Evolutionary conservation across 768 basidiomycete species (phyloP).

Genomic region (Suillus decipiens): DNA sequence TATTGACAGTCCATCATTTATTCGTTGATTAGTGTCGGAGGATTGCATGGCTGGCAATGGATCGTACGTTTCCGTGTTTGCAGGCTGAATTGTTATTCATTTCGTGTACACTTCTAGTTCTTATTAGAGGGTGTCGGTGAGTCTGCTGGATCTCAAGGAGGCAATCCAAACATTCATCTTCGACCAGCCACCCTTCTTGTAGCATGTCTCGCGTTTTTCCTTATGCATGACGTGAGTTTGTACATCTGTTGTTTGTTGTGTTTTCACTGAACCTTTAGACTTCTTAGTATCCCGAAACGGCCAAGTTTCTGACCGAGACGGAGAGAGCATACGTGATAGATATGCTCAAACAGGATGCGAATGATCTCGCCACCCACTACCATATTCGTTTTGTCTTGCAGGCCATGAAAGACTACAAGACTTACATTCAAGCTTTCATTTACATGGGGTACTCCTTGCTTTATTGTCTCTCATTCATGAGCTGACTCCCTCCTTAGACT

Average conservation of each 20-base stretch:
- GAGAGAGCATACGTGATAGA: constrained; percentile 43
- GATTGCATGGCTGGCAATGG: constrained; percentile 40
- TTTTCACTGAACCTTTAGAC: neutral
- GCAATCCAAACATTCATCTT: neutral
- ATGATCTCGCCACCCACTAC: constrained; percentile 47
- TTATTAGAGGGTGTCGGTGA: constrained; percentile 33
- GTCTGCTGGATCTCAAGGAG: neutral
- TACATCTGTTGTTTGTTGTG: neutral
- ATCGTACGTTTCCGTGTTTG: constrained; percentile 28
- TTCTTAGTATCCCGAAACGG: constrained; percentile 56
- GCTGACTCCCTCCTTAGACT: constrained; percentile 28
- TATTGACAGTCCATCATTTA: neutral
- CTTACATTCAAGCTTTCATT: constrained; percentile 34
- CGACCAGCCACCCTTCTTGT: constrained; percentile 22
- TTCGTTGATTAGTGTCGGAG: constrained; percentile 18
- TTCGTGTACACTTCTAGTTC: constrained; percentile 24
- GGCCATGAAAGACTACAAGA: constrained; percentile 49
- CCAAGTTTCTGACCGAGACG: constrained; percentile 48
- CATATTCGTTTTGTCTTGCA: constrained; percentile 49
- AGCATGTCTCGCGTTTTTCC: constrained; percentile 40
- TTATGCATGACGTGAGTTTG: constrained; percentile 51
- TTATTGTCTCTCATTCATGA: constrained; percentile 7
- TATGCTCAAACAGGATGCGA: constrained; percentile 46
- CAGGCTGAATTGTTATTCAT: constrained; percentile 7
- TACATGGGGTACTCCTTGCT: constrained; percentile 40